Percentiles rank a stretch among this genome's conserved stretches.
Conservation (phyloP, 2,329 filamentous ascomycete species). For the Diaporthe vexans region DNA sequence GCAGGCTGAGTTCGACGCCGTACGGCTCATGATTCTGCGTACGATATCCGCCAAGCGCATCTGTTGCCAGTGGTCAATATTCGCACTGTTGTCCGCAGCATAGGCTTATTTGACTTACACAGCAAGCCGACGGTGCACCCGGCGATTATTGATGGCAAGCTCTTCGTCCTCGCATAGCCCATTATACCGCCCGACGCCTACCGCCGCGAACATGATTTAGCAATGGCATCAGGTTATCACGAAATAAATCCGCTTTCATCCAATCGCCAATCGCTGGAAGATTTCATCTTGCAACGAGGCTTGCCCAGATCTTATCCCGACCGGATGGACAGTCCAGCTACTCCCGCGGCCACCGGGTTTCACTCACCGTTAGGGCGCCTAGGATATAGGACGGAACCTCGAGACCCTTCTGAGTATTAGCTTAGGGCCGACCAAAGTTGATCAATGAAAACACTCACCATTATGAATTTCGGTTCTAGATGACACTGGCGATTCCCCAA, state of each 20-base stretch:
- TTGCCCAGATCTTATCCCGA: neutral
- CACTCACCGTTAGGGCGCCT: slow-evolving; percentile 40
- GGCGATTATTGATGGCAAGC: slow-evolving; percentile 87
- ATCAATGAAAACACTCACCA: slow-evolving; percentile 26
- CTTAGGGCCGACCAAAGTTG: neutral
- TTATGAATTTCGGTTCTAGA: slow-evolving; percentile 25
- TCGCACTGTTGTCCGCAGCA: neutral
- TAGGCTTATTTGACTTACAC: slow-evolving; percentile 58
- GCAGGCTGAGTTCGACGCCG: slow-evolving; percentile 88
- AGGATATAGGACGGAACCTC: slow-evolving; percentile 41
- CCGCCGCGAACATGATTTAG: slow-evolving; percentile 14
- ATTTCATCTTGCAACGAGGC: too few relatives aligned
- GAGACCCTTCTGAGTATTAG: slow-evolving; percentile 37
- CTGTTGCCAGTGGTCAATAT: slow-evolving; percentile 50
- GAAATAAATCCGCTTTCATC: neutral
- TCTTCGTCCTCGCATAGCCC: slow-evolving; percentile 88
- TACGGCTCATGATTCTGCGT: slow-evolving; percentile 82
- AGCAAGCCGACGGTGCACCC: slow-evolving; percentile 83
- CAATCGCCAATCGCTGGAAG: neutral
- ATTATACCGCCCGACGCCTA: slow-evolving; percentile 85
- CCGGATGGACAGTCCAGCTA: neutral
- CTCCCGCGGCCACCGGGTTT: neutral
- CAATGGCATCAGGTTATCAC: neutral
- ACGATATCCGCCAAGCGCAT: slow-evolving; percentile 85
- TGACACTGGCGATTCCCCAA: neutral